Base-by-base conservation (phyloP, 2,329 filamentous ascomycete genomes). In the Trichoderma hamatum region DNA sequence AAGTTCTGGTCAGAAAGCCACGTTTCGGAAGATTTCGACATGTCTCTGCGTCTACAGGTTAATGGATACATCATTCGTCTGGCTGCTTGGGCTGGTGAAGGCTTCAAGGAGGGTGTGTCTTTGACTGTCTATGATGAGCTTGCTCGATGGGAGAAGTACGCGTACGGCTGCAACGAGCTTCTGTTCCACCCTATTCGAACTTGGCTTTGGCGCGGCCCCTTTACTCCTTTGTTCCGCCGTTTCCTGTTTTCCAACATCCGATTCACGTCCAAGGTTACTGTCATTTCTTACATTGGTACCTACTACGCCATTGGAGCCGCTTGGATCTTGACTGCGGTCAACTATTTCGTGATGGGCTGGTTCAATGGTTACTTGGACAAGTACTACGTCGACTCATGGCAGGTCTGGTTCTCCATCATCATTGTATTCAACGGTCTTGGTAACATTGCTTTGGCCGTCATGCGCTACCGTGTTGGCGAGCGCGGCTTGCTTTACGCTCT, bases 71-170 rank as follows among this genome's bases (percentile, higher is more conserved):
- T 90, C 71, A 90, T 92, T 73, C 89, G 91, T 34, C 83, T 93
- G 28, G 90, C 89, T 10, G 88, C 89, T 24, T 94, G 91, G 85
- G 89, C 89, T 7, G 89, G 89, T 46, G 88, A 90, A n/a, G 91
- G 89, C 60, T 94, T 93, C 83, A 90, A 93, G 77, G 92, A 95
- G 77, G 92, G 92, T 72, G 92, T 95, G 66, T 94, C 92, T 1
- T 83, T 95, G 68, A 95, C 92, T 0, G 91, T 95, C 11, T 94
- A 95, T 76, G 92, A 95, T 79, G 92, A 95, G 79, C 84, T 95
- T 70, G 90, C 91, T 2, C 90, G 92, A 69, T 95, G 92, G 92
- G 92, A 95, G 76, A 95, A 95, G 80, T 94, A 94, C 77, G 92
- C 92, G 3, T 94, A 93, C 74, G 92, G 92, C 46, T 94, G 92